Conservation (phyloP, 345 rosid genomes). For the Acer campestre region DNA sequence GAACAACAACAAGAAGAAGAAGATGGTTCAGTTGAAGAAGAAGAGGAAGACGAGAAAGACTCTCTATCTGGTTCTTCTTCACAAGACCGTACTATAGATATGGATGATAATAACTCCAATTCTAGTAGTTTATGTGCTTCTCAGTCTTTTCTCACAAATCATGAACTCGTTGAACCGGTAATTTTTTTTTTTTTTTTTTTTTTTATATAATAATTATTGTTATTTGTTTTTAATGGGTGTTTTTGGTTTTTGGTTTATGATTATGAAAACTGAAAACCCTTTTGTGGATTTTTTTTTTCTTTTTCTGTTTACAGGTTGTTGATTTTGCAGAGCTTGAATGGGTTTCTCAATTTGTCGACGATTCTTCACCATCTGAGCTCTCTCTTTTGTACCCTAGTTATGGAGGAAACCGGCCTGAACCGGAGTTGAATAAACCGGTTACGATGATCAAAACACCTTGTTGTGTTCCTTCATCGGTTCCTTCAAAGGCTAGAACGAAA, state of each 20-base stretch:
- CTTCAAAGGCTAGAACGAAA: slow-evolving; percentile 52
- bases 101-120: slow-evolving; percentile 41
- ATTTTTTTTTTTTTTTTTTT: not conserved
- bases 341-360: slow-evolving; percentile 60
- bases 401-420: slow-evolving; percentile 22
- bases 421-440: slow-evolving; percentile 10
- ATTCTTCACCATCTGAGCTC: slow-evolving; percentile 36
- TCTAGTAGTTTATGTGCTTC: slow-evolving; percentile 25
- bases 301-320: slow-evolving; percentile 31
- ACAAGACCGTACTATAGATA: slow-evolving; percentile 22
- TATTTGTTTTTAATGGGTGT: not conserved
- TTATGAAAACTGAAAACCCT: not conserved
- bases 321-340: slow-evolving; percentile 59
- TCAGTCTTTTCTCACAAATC: slow-evolving; percentile 26
- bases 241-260: not conserved
- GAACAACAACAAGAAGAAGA: too few relatives aligned
- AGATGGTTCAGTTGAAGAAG: too few relatives aligned
- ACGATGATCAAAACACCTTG: slow-evolving; percentile 16
- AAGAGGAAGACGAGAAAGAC: slow-evolving; percentile 37
- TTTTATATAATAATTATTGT: not conserved
- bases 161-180: slow-evolving; percentile 48
- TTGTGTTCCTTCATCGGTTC: slow-evolving; percentile 29
- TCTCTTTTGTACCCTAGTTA: slow-evolving; percentile 24
- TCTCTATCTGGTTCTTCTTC: slow-evolving; percentile 42
- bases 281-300: not conserved